Base-by-base conservation (phyloP, 495 filamentous ascomycete genomes). In the Penicillium turbatum region DNA sequence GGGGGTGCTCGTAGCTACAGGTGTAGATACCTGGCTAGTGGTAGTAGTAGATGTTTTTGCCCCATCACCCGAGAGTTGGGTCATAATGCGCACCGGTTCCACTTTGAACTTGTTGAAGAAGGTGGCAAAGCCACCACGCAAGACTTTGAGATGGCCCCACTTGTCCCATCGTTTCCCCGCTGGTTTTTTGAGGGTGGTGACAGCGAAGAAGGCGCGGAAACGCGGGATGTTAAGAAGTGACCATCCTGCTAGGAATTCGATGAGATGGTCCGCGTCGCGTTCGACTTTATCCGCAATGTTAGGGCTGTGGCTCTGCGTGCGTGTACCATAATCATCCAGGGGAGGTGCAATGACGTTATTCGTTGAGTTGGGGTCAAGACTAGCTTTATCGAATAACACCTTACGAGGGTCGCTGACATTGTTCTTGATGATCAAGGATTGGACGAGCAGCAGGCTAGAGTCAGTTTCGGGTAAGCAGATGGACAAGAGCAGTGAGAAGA, bases 181-280 rank as follows among this genome's bases (percentile, higher is more conserved):
- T 2, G 36, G 10, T 10, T 34, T 31, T 13, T 60, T 54, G 13
- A 53, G 7, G 7, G 44, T 39, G 0, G 69, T 63, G 24, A 71
- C 26, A 10, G 70, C 59, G 27, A 59, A 11, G 27, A 71, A 71
- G 8, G 57, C 60, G 1, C 73, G 64, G 48, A 73, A 74, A 3
- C 62, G 57, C n/a, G 70, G 55, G 5, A 60, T 46, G 34, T 75
- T 62, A 9, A 70, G 37, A 1, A 73, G 44, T 1, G 63, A 55
- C 74, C 72, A 79, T 5, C 74, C 73, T 3, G 76, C 72, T 46
- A 78, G 76, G 29, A 72, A 67, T 49, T 77, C 69, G 2, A 69
- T 61, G 7, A 80, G 58, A 32, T 70, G 64, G 47, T 74, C 68
- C 13, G 71, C 56, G 19, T 78, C 62, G 32, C 59, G 56, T 9